These are phyloP conservation scores for Fusarium scirpi DNA, from an alignment of 2,329 filamentous ascomycete species.

Conservation along the genomic window DNA sequence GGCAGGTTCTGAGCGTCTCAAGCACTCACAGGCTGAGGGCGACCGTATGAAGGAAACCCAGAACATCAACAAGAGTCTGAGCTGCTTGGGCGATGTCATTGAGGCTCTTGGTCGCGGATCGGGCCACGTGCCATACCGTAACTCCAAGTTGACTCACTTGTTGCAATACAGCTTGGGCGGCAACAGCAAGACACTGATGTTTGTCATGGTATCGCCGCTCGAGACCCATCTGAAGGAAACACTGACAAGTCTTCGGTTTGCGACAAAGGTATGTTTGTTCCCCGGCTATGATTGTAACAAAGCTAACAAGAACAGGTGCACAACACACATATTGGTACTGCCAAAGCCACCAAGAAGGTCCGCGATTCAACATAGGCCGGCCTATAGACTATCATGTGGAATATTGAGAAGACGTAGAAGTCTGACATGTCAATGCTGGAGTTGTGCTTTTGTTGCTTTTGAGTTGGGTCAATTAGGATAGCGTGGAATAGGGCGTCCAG, in stretches of 20 bases:
- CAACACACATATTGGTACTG: slow-evolving; percentile 92
- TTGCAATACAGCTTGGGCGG: slow-evolving; percentile 95
- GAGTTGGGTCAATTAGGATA: slow-evolving; percentile 26
- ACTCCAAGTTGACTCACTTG: slow-evolving; percentile 96
- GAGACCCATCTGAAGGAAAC: slow-evolving; percentile 93
- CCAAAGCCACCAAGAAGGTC: slow-evolving; percentile 78
- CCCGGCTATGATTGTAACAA: background rate
- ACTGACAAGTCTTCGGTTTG: slow-evolving; percentile 93
- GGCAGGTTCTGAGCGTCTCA: slow-evolving; percentile 90
- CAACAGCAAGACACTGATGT: slow-evolving; percentile 98
- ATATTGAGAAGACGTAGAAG: background rate
- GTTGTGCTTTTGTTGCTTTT: slow-evolving; percentile 15
- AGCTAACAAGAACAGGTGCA: slow-evolving; percentile 67
- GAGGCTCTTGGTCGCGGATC: slow-evolving; percentile 88
- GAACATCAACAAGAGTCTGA: slow-evolving; percentile 95
- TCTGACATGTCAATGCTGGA: slow-evolving; percentile 2
- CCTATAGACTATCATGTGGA: slow-evolving; percentile 4
- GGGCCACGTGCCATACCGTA: slow-evolving; percentile 90
- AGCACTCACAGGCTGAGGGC: slow-evolving; percentile 87
- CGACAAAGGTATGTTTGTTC: slow-evolving; percentile 78
- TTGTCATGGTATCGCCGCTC: slow-evolving; percentile 96
- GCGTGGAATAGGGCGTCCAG: slow-evolving; percentile 23
- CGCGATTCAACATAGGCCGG: slow-evolving; percentile 51
- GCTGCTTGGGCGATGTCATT: slow-evolving; percentile 94
- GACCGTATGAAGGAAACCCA: slow-evolving; percentile 93